A percentile compares a stretch with the other conserved stretches of the same genome.
phyloP scores from a whole-genome alignment of 1,284 basidiomycete genomes.

The Heterobasidion parviporum region DNA sequence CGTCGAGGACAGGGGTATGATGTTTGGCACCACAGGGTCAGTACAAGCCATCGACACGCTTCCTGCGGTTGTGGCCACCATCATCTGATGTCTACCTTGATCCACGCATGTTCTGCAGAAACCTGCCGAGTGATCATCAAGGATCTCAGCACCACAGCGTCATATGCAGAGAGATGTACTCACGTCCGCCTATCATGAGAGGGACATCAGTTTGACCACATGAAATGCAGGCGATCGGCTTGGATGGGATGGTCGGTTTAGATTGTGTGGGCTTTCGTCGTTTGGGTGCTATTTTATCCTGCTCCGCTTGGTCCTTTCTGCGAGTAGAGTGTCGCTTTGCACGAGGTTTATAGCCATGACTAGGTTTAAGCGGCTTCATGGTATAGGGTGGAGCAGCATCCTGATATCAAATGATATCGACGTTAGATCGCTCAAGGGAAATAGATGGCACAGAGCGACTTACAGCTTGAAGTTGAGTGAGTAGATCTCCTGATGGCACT shows the following conservation, averaged over 20 bases:
- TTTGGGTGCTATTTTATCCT: constrained; percentile 15
- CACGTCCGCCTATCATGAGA: constrained; percentile 60
- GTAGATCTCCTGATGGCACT: constrained; percentile 43
- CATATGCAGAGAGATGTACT: constrained; percentile 21
- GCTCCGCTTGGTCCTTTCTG: constrained; percentile 9
- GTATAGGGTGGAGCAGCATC: constrained; percentile 36
- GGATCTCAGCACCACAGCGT: constrained; percentile 2
- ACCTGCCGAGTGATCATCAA: constrained; percentile 12
- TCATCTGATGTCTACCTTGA: background rate
- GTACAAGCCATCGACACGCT: background rate
- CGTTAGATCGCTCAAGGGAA: background rate
- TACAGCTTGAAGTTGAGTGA: constrained; percentile 53
- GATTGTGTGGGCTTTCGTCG: constrained; percentile 15
- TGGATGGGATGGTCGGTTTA: constrained; percentile 17
- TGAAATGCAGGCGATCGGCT: constrained; percentile 43
- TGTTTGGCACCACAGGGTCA: background rate
- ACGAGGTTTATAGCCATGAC: constrained; percentile 12
- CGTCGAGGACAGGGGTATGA: too few species aligned
- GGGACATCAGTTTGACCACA: constrained; percentile 65
- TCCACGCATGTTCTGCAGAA: constrained; percentile 40
- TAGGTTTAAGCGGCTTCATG: constrained; percentile 44
- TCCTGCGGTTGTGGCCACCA: background rate
- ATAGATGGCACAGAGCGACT: constrained; percentile 9
- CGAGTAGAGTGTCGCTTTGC: background rate
- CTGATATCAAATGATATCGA: constrained; percentile 20